Conservation (phyloP, 2,329 filamentous ascomycete species). For the Hypomyces rosellus region DNA sequence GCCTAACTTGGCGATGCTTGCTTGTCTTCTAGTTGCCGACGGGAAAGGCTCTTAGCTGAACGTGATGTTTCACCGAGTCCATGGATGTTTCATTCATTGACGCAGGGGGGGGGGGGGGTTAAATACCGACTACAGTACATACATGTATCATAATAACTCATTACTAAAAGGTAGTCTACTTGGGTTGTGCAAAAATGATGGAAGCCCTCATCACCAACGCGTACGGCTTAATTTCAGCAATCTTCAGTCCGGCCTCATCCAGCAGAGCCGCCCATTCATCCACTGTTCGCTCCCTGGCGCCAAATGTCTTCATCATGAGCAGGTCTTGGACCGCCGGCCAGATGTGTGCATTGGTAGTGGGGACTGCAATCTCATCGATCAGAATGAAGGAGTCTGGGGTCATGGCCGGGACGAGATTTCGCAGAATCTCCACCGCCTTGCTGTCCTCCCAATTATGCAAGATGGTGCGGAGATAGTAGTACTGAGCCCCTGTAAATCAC, state of each 20-base stretch:
- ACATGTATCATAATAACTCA: too few relatives aligned
- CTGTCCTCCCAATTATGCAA: conserved; percentile 33
- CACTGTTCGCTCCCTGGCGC: not conserved
- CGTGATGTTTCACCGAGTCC: too few relatives aligned
- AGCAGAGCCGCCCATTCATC: not conserved
- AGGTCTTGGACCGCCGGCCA: not conserved
- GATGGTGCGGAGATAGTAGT: conserved; percentile 28
- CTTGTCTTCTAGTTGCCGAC: too few relatives aligned
- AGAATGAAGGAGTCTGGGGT: conserved; percentile 26
- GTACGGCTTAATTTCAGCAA: too few relatives aligned
- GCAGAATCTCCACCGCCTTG: conserved; percentile 23
- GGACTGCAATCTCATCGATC: conserved; percentile 30
- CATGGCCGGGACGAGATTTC: conserved; percentile 27
- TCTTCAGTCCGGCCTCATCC: not conserved
- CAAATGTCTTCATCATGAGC: not conserved
- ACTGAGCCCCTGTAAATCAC: not conserved
- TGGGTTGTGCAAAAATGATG: too few relatives aligned
- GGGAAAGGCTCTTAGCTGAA: too few relatives aligned
- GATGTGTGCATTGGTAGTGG: conserved; percentile 8
- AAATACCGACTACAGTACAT: too few relatives aligned
- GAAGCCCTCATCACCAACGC: too few relatives aligned
- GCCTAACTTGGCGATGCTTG: too few relatives aligned
- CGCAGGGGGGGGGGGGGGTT: too few relatives aligned
- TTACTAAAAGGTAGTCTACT: too few relatives aligned
- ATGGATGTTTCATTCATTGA: too few relatives aligned